Conservation (phyloP, 2,329 filamentous ascomycete genomes). For the Alternaria sp. region DNA sequence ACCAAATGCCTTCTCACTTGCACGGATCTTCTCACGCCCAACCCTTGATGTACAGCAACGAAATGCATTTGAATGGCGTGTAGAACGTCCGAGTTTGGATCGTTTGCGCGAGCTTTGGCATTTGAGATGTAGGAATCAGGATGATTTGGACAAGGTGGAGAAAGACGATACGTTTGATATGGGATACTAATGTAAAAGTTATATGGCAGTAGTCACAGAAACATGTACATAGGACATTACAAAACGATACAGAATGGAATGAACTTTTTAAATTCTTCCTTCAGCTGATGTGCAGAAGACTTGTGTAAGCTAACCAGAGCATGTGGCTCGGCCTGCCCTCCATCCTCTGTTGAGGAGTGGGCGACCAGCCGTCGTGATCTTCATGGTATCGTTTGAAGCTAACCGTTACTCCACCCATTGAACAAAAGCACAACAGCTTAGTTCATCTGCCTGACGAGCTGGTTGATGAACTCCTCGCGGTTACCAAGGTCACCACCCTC, state of each 20-base stretch:
- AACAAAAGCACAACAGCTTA: conserved; percentile 60
- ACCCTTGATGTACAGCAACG: neutral
- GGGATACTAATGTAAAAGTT: neutral
- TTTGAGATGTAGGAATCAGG: neutral
- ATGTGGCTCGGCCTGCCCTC: conserved; percentile 44
- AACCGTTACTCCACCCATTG: conserved; percentile 42
- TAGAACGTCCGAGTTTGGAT: neutral
- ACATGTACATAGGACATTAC: no score
- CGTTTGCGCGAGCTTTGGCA: neutral
- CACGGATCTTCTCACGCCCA: neutral
- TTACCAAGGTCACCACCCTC: conserved; percentile 99
- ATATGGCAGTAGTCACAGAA: neutral
- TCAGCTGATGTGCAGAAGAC: conserved; percentile 35
- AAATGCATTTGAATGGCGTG: neutral
- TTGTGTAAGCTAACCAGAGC: conserved; percentile 44
- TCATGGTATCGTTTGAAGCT: conserved; percentile 41
- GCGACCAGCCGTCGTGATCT: conserved; percentile 34
- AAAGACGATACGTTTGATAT: neutral
- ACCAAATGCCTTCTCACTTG: neutral
- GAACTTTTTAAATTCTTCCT: conserved; percentile 35
- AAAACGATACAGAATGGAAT: conserved; percentile 14
- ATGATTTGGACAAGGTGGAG: neutral
- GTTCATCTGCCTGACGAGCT: conserved; percentile 98
- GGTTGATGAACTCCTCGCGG: conserved; percentile 98
- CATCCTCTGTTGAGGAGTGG: conserved; percentile 29